Percentiles rank a stretch among this genome's conserved stretches.
Evolutionary conservation across 169 alveolate genomes (phyloP).

Genomic region (Eimeria maxima): DNA sequence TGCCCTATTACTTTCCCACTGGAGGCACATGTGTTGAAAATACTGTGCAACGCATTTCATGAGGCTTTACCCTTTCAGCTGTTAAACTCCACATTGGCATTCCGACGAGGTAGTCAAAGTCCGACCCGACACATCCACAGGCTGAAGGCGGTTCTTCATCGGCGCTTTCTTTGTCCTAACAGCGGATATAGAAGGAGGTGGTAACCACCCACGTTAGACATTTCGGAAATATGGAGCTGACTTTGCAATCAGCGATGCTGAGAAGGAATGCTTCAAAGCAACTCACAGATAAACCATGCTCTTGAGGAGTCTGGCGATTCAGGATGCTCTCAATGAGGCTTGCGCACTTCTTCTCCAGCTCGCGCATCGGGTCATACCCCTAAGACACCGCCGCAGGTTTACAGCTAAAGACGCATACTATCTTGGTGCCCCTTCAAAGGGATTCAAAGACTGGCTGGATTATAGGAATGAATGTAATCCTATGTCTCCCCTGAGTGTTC

Average conservation of each 20-base stretch:
- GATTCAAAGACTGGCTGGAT: not conserved
- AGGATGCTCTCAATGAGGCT: slow-evolving; percentile 52
- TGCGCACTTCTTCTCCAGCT: slow-evolving; percentile 55
- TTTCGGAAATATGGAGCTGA: not conserved
- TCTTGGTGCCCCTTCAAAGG: not conserved
- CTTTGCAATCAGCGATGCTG: not conserved
- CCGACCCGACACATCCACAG: slow-evolving; percentile 73
- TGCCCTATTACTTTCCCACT: not conserved
- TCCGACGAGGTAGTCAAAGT: slow-evolving; percentile 96
- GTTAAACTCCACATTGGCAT: slow-evolving; percentile 98
- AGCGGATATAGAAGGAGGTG: not conserved
- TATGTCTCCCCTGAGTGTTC: not conserved
- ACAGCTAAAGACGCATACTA: not conserved
- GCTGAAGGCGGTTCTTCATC: slow-evolving; percentile 59
- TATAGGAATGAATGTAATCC: not conserved
- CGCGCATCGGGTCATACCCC: slow-evolving; percentile 82
- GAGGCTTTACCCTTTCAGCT: slow-evolving; percentile 92
- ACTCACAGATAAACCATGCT: slow-evolving; percentile 61
- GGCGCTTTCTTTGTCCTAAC: slow-evolving; percentile 42
- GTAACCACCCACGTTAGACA: not conserved
- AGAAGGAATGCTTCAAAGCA: not conserved
- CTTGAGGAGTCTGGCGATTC: slow-evolving; percentile 64
- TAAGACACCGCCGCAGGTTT: not conserved
- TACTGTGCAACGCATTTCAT: not conserved
- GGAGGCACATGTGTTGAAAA: not conserved